phyloP scores from a whole-genome alignment of 2,329 filamentous ascomycete genomes.

The Penicillium occitanis region DNA sequence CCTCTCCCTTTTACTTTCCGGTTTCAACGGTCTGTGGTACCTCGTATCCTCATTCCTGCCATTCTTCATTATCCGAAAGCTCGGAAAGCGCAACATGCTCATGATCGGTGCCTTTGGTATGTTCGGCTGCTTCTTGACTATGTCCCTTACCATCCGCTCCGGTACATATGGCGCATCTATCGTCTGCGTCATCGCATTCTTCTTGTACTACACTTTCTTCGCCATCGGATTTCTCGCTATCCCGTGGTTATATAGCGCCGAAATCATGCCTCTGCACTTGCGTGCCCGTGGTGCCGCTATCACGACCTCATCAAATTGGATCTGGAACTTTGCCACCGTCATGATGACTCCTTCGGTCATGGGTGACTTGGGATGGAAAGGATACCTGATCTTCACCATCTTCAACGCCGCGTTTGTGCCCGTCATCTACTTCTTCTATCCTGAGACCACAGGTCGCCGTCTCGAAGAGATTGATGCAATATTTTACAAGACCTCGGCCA shows the following conservation, averaged over 20 bases:
- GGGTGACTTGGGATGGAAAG: constrained; percentile 24
- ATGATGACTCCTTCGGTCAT: constrained; percentile 27
- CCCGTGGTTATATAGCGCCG: constrained; percentile 22
- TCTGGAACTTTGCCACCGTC: constrained; percentile 26
- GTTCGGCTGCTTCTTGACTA: constrained; percentile 20
- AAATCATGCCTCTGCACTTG: constrained; percentile 22
- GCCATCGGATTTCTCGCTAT: constrained; percentile 21
- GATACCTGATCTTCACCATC: constrained; percentile 27
- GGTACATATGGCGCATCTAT: constrained; percentile 21
- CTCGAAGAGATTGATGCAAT: constrained; percentile 29
- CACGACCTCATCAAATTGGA: constrained; percentile 25
- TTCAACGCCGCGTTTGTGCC: constrained; percentile 29
- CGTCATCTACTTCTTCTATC: constrained; percentile 27
- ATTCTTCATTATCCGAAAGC: constrained; percentile 14
- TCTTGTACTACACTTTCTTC: constrained; percentile 23
- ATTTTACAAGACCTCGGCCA: constrained; percentile 23
- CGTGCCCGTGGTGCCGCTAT: constrained; percentile 25
- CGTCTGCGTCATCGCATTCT: constrained; percentile 22
- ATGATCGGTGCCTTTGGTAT: constrained; percentile 23
- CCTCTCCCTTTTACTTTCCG: constrained; percentile 22
- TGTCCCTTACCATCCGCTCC: constrained; percentile 21
- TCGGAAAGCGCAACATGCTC: constrained; percentile 21
- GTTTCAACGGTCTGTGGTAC: constrained; percentile 22
- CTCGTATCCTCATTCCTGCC: constrained; percentile 19
- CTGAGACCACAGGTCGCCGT: constrained; percentile 26